Evolutionary conservation across 805 yeast species (phyloP), one percentile per base, ranked within the genome.

Genomic region (Yamadazyma insecticola): DNA sequence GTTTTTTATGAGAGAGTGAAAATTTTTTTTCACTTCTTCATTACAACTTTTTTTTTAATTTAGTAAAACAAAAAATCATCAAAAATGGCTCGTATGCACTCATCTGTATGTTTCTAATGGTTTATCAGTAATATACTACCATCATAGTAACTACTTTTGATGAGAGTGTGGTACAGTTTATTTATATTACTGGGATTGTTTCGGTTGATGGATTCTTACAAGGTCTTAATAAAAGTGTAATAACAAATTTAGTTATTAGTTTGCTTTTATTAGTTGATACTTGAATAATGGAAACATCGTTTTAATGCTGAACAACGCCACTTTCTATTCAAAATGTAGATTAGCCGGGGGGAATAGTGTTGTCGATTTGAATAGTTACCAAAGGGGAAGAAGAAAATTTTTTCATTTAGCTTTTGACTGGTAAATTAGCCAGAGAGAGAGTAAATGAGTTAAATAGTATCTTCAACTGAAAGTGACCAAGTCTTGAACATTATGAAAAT

Each of bases 31-130:
- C n/a, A n/a, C n/a, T n/a, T n/a, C n/a, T n/a, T n/a, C n/a, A n/a
- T n/a, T n/a, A n/a, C n/a, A n/a, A n/a, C n/a, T 45, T 53, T 50
- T 29, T 39, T 26, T 26, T 23, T 22, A 26, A 26, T 24, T 26
- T 35, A 30, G 28, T 27, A 22, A 30, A 41, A 47, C n/a, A n/a
- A 60, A 52, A 56, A 63, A 67, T 57, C 68, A 66, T 60, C 72
- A 79, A 84, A 76, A 69, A 90, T 90, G 98, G 98, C 95, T 89
- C 96, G 98, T 78, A 81, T 90, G 89, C 97, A 90, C 87, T 84
- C 96, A 75, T 74, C 84, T 70, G 94, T 84, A 83, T 77, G 94
- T 83, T 69, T 28, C 10, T 18, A n/a, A n/a, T n/a, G n/a, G n/a
- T n/a, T n/a, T n/a, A 28, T 22, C 11, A 13, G 16, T 7, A 14